Conservation (phyloP, 345 rosid genomes). For the Eucalyptus victrix region DNA sequence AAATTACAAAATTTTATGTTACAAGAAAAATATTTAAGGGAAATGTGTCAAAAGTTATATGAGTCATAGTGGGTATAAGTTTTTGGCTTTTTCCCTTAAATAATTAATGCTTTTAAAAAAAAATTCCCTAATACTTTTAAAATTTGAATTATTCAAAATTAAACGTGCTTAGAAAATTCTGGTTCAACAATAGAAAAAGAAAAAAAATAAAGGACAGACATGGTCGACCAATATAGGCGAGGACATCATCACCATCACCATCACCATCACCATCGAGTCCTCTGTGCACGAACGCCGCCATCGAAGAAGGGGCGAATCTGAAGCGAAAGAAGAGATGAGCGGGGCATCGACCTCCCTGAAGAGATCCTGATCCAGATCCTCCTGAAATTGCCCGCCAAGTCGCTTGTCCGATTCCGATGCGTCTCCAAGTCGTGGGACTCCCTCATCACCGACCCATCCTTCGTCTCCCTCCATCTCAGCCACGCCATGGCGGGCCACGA, state of each 20-base stretch:
- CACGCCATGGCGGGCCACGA: neutral
- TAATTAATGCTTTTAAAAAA: neutral
- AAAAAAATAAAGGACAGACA: neutral
- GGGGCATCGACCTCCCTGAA: neutral
- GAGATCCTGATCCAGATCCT: neutral
- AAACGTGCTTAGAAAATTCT: neutral
- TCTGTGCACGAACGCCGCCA: neutral
- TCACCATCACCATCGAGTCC: neutral
- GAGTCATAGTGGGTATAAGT: too few relatives aligned
- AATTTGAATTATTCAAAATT: neutral
- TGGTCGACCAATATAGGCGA: neutral
- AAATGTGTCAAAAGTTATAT: too few relatives aligned
- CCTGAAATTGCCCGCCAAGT: neutral
- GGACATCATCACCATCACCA: too few relatives aligned
- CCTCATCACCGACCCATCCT: neutral
- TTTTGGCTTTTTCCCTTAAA: too few relatives aligned
- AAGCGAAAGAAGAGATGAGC: neutral
- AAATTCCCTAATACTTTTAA: neutral
- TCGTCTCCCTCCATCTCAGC: neutral
- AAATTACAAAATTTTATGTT: too few relatives aligned
- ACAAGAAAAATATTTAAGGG: too few relatives aligned
- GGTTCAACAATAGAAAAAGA: neutral
- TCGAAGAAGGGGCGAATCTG: neutral
- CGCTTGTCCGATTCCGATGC: conserved; percentile 2
- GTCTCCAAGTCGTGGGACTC: conserved; percentile 3